Conservation (phyloP, 176 grass and related monocot genomes). For the Eremochloa ophiuroides region DNA sequence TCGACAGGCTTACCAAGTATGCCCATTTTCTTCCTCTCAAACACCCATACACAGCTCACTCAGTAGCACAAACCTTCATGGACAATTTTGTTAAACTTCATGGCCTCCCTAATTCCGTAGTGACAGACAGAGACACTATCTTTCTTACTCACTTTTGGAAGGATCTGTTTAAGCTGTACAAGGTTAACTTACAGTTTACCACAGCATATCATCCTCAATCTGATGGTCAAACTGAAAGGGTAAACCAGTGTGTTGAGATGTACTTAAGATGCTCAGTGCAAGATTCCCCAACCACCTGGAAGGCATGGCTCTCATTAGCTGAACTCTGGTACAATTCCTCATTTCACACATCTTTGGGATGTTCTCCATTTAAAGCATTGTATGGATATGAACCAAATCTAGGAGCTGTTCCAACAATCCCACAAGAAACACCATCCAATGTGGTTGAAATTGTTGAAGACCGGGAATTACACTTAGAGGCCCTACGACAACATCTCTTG, state of each 20-base stretch:
- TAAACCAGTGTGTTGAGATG: background rate
- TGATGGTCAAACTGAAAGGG: background rate
- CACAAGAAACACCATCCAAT: too few species aligned
- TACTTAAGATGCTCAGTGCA: background rate
- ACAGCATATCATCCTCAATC: background rate
- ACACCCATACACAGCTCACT: too few species aligned
- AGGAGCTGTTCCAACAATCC: fast-evolving
- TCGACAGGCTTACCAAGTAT: too few species aligned
- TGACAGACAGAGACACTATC: background rate
- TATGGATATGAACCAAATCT: background rate
- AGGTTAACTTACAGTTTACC: too few species aligned
- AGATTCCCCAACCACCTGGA: background rate
- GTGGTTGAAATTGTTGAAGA: fast-evolving
- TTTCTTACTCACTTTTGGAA: background rate
- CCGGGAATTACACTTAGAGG: fast-evolving
- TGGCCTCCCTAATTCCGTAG: too few species aligned
- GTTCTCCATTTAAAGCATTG: background rate
- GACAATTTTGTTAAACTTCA: too few species aligned
- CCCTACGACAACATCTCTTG: fast-evolving
- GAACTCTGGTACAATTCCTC: background rate
- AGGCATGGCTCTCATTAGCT: fast-evolving
- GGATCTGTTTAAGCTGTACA: background rate
- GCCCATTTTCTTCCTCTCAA: too few species aligned
- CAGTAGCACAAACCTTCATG: too few species aligned
- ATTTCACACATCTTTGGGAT: fast-evolving